A percentile compares a stretch with the other conserved stretches of the same genome.
Evolutionary conservation across 2,329 filamentous ascomycete genomes (phyloP).

Genomic region (Penicillium thymicola): DNA sequence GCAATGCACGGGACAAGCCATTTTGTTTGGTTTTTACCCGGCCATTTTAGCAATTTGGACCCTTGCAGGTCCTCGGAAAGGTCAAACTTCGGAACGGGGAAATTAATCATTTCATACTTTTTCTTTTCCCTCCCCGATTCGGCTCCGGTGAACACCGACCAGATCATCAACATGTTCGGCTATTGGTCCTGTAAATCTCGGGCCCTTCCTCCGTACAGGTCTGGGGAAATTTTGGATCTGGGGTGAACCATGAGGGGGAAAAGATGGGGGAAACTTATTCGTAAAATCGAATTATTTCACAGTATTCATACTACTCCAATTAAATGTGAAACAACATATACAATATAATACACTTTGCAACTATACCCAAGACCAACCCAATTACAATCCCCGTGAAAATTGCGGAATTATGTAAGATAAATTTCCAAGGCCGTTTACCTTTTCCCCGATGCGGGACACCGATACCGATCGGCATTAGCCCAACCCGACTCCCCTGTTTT

Average conservation of each 20-base stretch:
- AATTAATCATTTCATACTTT: background rate
- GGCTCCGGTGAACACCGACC: conserved; percentile 12
- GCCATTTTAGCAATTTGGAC: background rate
- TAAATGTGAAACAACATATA: background rate
- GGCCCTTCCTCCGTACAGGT: background rate
- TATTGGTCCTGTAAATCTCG: background rate
- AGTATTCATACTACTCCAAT: background rate
- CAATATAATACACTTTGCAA: no score
- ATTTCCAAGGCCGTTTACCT: background rate
- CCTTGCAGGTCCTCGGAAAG: no score
- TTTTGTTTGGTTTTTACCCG: background rate
- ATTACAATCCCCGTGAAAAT: background rate
- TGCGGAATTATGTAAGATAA: background rate
- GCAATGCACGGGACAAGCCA: background rate
- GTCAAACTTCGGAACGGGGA: background rate
- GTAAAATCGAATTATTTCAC: background rate
- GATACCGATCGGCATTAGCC: conserved; percentile 13
- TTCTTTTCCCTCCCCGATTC: background rate
- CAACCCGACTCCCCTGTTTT: background rate
- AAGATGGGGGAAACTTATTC: background rate
- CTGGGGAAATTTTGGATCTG: conserved; percentile 3
- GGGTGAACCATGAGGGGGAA: conserved; percentile 3
- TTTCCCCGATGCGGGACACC: conserved; percentile 15
- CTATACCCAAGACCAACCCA: background rate
- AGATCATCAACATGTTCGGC: background rate